Conservation (phyloP, 192 early-diverging fungal genomes). For the Geranomyces variabilis region DNA sequence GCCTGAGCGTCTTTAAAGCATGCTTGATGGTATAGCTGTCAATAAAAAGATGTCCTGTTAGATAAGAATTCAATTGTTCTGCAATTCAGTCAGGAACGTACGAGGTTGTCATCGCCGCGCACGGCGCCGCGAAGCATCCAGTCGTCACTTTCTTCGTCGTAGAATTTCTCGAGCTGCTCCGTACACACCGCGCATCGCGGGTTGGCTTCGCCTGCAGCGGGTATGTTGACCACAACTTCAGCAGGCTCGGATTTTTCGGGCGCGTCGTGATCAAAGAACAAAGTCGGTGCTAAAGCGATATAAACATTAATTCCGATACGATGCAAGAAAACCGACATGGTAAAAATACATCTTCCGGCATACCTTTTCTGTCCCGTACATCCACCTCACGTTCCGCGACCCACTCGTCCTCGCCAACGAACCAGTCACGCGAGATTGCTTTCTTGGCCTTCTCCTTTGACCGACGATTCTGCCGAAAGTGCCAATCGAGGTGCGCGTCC, state of each 20-base stretch:
- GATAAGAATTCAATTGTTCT: not conserved
- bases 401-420: slow-evolving; percentile 68
- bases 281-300: slow-evolving; percentile 29
- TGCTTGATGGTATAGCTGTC: slow-evolving; percentile 24
- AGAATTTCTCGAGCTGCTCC: slow-evolving; percentile 59
- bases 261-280: slow-evolving; percentile 41
- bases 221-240: slow-evolving; percentile 38
- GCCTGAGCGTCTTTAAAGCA: slow-evolving; percentile 16
- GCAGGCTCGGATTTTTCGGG: not conserved
- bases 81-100: slow-evolving; percentile 20
- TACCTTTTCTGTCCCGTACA: slow-evolving; percentile 38
- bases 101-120: slow-evolving; percentile 22
- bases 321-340: no score
- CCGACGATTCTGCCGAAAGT: slow-evolving; percentile 92
- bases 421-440: slow-evolving; percentile 87
- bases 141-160: slow-evolving; percentile 57
- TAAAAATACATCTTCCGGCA: no score
- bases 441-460: slow-evolving; percentile 81
- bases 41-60: not conserved
- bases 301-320: not conserved
- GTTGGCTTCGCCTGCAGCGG: slow-evolving; percentile 39
- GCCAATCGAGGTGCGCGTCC: slow-evolving; percentile 90
- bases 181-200: slow-evolving; percentile 52
- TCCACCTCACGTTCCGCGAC: slow-evolving; percentile 46
- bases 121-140: slow-evolving; percentile 62